Evolutionary conservation across 78 protist species (phyloP).

Genomic region (Cavenderia fasciculata): DNA sequence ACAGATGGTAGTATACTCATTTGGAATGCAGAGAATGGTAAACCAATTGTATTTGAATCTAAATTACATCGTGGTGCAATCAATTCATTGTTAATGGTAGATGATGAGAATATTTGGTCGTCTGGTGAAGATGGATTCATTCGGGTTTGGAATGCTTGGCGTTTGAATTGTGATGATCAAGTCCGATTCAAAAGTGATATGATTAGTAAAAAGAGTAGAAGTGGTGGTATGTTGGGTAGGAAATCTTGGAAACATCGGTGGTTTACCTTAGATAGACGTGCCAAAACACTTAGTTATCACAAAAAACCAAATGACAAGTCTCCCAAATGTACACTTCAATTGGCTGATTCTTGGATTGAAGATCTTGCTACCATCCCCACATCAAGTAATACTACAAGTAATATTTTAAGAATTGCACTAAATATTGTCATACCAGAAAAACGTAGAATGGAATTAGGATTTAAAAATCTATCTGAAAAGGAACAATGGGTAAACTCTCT

Average conservation of each 20-base stretch:
- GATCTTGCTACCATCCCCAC: background rate
- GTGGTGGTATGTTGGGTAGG: constrained; percentile 22
- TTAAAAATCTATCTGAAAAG: constrained; percentile 13
- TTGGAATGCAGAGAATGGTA: constrained; percentile 82
- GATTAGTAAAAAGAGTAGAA: constrained; percentile 44
- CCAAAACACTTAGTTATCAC: constrained; percentile 35
- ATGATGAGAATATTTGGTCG: constrained; percentile 64
- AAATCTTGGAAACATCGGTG: constrained; percentile 57
- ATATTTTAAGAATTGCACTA: constrained; percentile 11
- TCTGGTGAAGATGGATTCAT: constrained; percentile 57
- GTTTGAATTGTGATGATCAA: constrained; percentile 56
- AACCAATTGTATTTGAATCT: constrained; percentile 15
- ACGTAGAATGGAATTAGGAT: constrained; percentile 39
- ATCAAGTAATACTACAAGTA: too few relatives aligned
- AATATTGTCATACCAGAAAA: constrained; percentile 6
- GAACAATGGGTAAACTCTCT: constrained; percentile 37
- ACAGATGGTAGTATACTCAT: constrained; percentile 19
- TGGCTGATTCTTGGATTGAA: constrained; percentile 25
- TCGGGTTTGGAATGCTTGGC: constrained; percentile 67
- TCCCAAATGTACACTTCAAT: constrained; percentile 7
- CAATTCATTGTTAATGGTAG: constrained; percentile 20
- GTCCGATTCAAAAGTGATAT: constrained; percentile 12
- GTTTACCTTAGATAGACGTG: constrained; percentile 21
- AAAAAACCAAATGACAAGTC: constrained; percentile 32
- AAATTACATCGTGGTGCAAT: constrained; percentile 51